A percentile compares a stretch with the other conserved stretches of the same genome.
Conservation (phyloP, 371 early-diverging fungal genomes). For the Lichtheimia ornata region DNA sequence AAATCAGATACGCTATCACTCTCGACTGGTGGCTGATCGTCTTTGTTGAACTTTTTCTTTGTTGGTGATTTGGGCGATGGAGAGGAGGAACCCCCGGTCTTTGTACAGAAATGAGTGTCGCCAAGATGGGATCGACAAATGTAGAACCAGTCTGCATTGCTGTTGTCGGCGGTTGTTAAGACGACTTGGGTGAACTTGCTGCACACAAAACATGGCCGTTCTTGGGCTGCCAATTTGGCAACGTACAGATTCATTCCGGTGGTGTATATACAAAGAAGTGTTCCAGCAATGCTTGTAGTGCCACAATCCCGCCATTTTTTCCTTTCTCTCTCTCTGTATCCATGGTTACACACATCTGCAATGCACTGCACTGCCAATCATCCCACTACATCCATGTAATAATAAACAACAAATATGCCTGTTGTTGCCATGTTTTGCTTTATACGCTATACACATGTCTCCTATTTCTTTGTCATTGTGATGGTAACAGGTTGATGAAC, state of each 20-base stretch:
- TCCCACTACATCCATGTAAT: too few relatives aligned
- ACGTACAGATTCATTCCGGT: conserved; percentile 44
- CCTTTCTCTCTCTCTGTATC: too few relatives aligned
- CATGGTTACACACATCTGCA: too few relatives aligned
- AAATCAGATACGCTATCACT: conserved; percentile 48
- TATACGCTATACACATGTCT: too few relatives aligned
- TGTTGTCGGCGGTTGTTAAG: conserved; percentile 53
- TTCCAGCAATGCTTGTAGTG: too few relatives aligned
- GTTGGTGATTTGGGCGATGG: conserved; percentile 14
- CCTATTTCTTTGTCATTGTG: too few relatives aligned
- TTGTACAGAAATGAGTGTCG: conserved; percentile 47
- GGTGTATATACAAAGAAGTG: too few relatives aligned
- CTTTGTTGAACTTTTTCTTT: conserved; percentile 13
- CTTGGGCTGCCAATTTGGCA: conserved; percentile 50
- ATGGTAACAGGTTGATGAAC: too few relatives aligned
- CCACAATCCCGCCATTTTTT: too few relatives aligned
- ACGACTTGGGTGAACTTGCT: conserved; percentile 58
- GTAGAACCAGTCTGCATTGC: conserved; percentile 62
- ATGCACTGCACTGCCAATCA: too few relatives aligned
- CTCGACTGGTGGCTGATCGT: conserved; percentile 23
- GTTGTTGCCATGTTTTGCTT: too few relatives aligned
- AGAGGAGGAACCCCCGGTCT: conserved; percentile 24
- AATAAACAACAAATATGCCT: too few relatives aligned
- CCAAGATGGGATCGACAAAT: conserved; percentile 47
- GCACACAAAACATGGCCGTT: conserved; percentile 63